Conservation (phyloP, 2,329 filamentous ascomycete species). For the Laburnicola sp. region DNA sequence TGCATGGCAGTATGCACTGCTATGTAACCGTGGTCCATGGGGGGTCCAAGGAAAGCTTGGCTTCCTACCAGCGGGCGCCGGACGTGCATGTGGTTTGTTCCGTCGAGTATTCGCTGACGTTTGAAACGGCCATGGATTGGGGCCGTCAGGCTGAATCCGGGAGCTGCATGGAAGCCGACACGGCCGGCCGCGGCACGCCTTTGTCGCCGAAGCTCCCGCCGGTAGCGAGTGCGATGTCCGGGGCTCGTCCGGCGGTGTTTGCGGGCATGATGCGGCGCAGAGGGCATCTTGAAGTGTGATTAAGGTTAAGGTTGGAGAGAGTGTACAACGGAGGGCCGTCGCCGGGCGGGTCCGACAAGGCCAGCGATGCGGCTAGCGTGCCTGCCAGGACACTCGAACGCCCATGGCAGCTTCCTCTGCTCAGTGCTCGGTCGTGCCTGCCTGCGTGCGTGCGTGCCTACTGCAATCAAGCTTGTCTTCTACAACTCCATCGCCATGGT, state of each 20-base stretch:
- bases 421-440: background rate
- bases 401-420: background rate
- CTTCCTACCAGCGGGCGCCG: background rate
- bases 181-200: background rate
- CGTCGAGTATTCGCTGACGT: background rate
- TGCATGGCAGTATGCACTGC: background rate
- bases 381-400: background rate
- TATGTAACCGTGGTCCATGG: background rate
- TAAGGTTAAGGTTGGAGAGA: slow-evolving; percentile 15
- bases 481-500: background rate
- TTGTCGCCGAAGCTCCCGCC: background rate
- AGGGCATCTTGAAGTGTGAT: slow-evolving; percentile 10
- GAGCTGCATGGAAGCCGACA: slow-evolving; percentile 1
- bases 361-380: background rate
- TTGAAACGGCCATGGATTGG: slow-evolving; percentile 3
- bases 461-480: background rate
- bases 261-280: background rate
- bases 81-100: slow-evolving; percentile 1
- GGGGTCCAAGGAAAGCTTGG: slow-evolving; percentile 2
- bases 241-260: background rate
- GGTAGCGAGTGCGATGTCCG: slow-evolving; percentile 3
- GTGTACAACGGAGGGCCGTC: slow-evolving; percentile 2
- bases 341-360: background rate
- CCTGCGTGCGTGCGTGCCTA: too few relatives aligned
- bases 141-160: slow-evolving; percentile 9